Evolutionary conservation across 1,284 basidiomycete species (phyloP), one percentile per base, ranked within the genome.

Genomic region (Sporisorium graminicola): DNA sequence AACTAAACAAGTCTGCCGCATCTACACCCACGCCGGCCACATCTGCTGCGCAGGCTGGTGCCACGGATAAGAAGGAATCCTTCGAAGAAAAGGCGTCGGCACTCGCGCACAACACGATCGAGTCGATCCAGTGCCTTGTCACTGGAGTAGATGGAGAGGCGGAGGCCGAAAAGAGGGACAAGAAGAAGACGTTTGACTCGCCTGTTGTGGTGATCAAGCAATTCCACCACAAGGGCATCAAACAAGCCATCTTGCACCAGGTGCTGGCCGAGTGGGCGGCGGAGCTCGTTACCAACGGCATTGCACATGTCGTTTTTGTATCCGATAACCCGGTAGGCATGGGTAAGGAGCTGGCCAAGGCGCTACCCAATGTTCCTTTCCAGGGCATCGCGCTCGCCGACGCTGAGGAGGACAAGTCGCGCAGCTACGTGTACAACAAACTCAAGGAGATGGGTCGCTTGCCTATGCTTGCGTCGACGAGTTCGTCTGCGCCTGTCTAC

Each of bases 241-340:
- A 89, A 65, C 89, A 89, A 77, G 91, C 92, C 46, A 91, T 94
- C 47, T 81, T 98, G 22, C 90, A 93, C 84, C 88, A 89, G 47
- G 92, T 92, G 2, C 86, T 99, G 22, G 90, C 92, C 1, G 90
- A 92, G 65, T 99, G 96, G 96, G 92, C 91, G 4, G 93, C 94
- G 0, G 89, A 88, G 14, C 56, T 83, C n/a, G 78, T 79, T 22
- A 71, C 73, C 18, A 72, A 57, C 6, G 68, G 90, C 90, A 88
- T 94, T 60, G 96, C 96, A 0, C 96, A 99, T 86, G 94, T 98
- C 44, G 88, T 99, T 52, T 91, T 98, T 49, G 88, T 95, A 37
- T 93, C 93, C 77, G 94, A 98, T 84, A 95, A 95, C 78, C 90
- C 92, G 26, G 94, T 95, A 75, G 92, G 94, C 58, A 89, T 79